phyloP scores from a whole-genome alignment of 164 flowering plant species.

The Nymphaea colorata region DNA sequence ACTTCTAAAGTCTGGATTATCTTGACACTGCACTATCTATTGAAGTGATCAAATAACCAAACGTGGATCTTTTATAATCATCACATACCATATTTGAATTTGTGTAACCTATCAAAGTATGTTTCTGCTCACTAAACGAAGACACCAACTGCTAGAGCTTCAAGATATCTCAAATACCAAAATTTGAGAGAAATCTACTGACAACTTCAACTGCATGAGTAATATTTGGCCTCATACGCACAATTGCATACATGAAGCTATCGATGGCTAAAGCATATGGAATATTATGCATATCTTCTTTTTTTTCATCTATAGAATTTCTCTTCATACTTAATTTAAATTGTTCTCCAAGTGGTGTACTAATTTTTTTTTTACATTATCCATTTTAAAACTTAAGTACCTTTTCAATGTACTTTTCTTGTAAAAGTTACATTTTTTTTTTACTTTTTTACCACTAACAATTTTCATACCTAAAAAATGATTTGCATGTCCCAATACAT shows the following conservation, averaged over 20 bases:
- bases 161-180: neutral
- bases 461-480: neutral
- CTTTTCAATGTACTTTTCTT: neutral
- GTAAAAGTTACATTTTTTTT: neutral
- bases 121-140: neutral
- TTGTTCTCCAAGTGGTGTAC: neutral
- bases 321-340: neutral
- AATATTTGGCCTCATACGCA: neutral
- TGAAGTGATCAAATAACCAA: neutral
- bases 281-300: neutral
- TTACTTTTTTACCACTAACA: slow-evolving; percentile 2
- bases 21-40: neutral
- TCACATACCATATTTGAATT: neutral
- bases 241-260: slow-evolving; percentile 2
- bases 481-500: neutral
- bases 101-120: neutral
- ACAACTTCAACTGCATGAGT: slow-evolving; percentile 3
- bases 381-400: slow-evolving; percentile 1
- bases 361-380: neutral
- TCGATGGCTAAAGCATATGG: neutral
- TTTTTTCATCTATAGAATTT: neutral
- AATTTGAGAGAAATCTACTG: neutral
- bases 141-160: neutral
- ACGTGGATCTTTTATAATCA: neutral
- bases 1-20: neutral